Conservation (phyloP, 2,329 filamentous ascomycete genomes). For the Aspergillus pseudonomiae region DNA sequence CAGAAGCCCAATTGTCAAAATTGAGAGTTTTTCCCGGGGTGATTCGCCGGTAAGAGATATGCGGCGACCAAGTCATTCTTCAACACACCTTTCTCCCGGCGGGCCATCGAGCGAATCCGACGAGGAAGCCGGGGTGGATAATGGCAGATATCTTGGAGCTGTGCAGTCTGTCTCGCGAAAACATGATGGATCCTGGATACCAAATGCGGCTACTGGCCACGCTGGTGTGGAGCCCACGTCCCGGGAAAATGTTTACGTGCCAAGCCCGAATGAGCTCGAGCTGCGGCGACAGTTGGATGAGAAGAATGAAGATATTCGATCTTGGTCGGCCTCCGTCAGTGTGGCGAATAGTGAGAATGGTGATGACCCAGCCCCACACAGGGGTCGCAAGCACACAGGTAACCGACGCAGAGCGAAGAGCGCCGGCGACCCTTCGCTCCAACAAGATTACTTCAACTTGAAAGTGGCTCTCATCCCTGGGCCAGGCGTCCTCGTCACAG, state of each 20-base stretch:
- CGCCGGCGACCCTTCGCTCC: slow-evolving; percentile 37
- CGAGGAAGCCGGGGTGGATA: slow-evolving; percentile 28
- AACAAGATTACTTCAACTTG: slow-evolving; percentile 39
- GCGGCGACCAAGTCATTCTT: slow-evolving; percentile 37
- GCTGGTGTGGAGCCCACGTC: slow-evolving; percentile 52
- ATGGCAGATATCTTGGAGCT: slow-evolving; percentile 21
- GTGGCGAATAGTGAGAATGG: slow-evolving; percentile 48
- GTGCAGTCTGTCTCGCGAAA: slow-evolving; percentile 35
- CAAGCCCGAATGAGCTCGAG: slow-evolving; percentile 55
- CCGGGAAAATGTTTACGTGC: slow-evolving; percentile 48
- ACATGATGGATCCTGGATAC: slow-evolving; percentile 52
- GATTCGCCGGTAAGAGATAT: slow-evolving; percentile 45
- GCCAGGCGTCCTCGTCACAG: slow-evolving; percentile 53
- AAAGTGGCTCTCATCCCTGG: slow-evolving; percentile 49
- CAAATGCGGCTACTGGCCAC: slow-evolving; percentile 42
- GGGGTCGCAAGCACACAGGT: slow-evolving; percentile 26
- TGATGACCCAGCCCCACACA: slow-evolving; percentile 27
- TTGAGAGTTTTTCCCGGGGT: slow-evolving; percentile 46
- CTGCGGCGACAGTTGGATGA: slow-evolving; percentile 51
- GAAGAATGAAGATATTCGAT: slow-evolving; percentile 56
- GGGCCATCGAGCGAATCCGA: slow-evolving; percentile 32
- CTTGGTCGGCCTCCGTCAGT: slow-evolving; percentile 57
- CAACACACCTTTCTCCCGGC: slow-evolving; percentile 40
- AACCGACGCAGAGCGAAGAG: slow-evolving; percentile 52
- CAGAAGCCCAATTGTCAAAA: slow-evolving; percentile 49